Base-by-base conservation (phyloP, 225 moss, liverwort and hornwort genomes). In the Sphagnum contortum region DNA sequence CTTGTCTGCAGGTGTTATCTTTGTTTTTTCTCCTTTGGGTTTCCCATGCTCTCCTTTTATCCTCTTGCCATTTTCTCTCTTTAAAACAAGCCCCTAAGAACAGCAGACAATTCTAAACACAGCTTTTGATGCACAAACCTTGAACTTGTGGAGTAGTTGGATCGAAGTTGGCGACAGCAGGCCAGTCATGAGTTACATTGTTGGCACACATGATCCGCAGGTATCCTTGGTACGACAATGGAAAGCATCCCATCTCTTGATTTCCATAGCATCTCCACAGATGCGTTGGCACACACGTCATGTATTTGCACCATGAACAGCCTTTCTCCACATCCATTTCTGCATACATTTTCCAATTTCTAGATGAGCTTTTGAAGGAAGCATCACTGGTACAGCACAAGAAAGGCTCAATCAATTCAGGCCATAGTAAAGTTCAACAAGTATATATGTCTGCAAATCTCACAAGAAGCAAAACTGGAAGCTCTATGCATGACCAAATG, bases 241-340 rank as follows among this genome's bases (percentile, higher is more conserved):
- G 50, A 49, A 53, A 62, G 3, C 79, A 83, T 5, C 49, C 64
- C 12, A 77, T 72, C 65, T 74, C 69, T 55, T 74, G 76, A 77
- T 74, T 67, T 7, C 79, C 83, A 44, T 12, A 72, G 55, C 92
- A 93, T 49, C 72, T 68, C 91, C 91, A 94, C 46, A 85, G 70
- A 57, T 76, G 78, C 1, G 91, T 84, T 60, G 78, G 88, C 52
- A 94, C 76, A 49, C 88, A 94, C 44, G 82, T 87, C 91, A 94
- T 87, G 50, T 87, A 89, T 49, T 83, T 87, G 74, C 94, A 94
- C 94, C 94, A 94, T 58, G 67, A 76, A 68, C 91, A 94, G 5
- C 74, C 69, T 64, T 59, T 72, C 49, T 76, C 74, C 52, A 74
- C 71, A 74, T 79, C 74, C 64, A 64, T 64, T 60, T 71, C 82